Percentiles rank a stretch among this genome's conserved stretches.
Evolutionary conservation across 139 green algal genomes (phyloP).

Genomic region (Astrephomene gubernaculifera): DNA sequence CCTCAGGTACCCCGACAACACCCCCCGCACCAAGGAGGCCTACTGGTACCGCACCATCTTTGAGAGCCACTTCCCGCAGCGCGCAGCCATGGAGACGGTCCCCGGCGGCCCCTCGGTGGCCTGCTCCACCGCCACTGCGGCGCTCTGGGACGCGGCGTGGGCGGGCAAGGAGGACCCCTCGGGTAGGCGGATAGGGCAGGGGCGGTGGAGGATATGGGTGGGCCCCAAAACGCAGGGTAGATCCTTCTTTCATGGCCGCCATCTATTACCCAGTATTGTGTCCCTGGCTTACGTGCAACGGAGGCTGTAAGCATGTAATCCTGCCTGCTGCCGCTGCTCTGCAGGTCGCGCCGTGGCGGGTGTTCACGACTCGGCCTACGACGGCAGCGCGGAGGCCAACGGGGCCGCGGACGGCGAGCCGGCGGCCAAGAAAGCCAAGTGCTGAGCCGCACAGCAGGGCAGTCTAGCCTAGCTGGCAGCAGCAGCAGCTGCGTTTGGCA

Average conservation of each 20-base stretch:
- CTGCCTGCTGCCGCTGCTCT: neutral
- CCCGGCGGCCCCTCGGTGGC: constrained; percentile 66
- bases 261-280: too few relatives aligned
- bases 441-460: too few relatives aligned
- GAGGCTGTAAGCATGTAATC: too few relatives aligned
- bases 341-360: constrained; percentile 60
- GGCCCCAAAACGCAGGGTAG: too few relatives aligned
- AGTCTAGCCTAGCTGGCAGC: too few relatives aligned
- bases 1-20: constrained; percentile 85
- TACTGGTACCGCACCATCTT: constrained; percentile 94
- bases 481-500: too few relatives aligned
- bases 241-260: too few relatives aligned
- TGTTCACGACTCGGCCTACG: constrained; percentile 65
- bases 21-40: constrained; percentile 92
- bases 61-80: constrained; percentile 87
- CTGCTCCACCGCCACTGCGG: constrained; percentile 71
- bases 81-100: constrained; percentile 48
- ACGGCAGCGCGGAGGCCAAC: neutral
- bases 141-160: constrained; percentile 70
- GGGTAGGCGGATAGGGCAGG: constrained; percentile 23
- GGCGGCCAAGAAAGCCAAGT: constrained; percentile 41
- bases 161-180: constrained; percentile 64
- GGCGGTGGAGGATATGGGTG: too few relatives aligned
- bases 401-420: constrained; percentile 24
- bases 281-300: too few relatives aligned